Base-by-base conservation (phyloP, 179 eudicot genomes). In the Patellifolia procumbens region DNA sequence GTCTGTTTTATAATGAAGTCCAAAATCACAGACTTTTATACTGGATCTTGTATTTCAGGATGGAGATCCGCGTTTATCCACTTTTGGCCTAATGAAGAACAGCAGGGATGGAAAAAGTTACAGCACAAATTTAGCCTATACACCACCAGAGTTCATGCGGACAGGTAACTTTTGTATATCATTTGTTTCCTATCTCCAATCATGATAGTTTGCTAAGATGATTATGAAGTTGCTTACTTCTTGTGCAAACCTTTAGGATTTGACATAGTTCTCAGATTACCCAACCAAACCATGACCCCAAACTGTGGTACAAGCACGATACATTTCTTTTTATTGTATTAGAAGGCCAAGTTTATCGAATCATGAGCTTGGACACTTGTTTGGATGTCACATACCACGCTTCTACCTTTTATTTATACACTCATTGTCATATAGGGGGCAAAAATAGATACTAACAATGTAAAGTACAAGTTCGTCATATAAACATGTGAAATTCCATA, bases 41-140 rank as follows among this genome's bases (percentile, higher is more conserved):
- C 43, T 52, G 77, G 37, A 4, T 70, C 37, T 34, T 16, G 19
- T 48, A 22, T 69, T 31, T 55, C 42, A 93, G 97, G 96, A 93
- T 13, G 96, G 94, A 75, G 97, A 93, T 70, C 97, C 97, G 3
- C 87, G 94, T 51, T 84, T 93, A 79, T 93, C 97, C 62, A 89
- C 91, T 81, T 93, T 93, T 82, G 97, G 97, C 74, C 87, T 93
- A 29, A 93, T 91, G 90, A 93, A 93, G 81, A 93, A 93, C 81
- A 93, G 96, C 79, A 79, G 97, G 86, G 97, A 93, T 83, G 97
- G 97, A 48, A 93, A 91, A 80, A 93, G 97, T 77, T 93, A 93
- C 65, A 91, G 96, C 82, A 93, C 97, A 48, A 93, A 92, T 74
- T 82, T 93, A 74, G 97, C 97, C 67, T 93, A 93, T 79, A 91